Base-by-base conservation (phyloP, 73 alveolate species). In the Urostyla sp. region DNA sequence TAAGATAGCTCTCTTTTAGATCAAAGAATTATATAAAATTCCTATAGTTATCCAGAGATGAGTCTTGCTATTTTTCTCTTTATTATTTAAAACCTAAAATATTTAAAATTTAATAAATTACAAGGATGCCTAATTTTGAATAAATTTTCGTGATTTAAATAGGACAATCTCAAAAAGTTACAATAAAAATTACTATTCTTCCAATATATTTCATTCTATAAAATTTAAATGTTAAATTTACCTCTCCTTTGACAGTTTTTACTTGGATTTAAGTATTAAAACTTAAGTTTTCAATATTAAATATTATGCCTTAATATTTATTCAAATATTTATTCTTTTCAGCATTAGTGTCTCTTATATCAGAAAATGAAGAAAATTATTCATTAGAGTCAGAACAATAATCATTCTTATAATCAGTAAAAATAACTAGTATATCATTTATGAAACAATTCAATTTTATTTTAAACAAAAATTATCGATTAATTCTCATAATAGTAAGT, bases 11-110 rank as follows among this genome's bases (percentile, higher is more conserved):
- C n/a, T 79, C 45, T 54, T 81, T 58, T 20, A 67, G 40, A 18
- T 67, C 75, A 46, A 83, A 83, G 67, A 67, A 52, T 21, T 55
- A 37, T 66, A 73, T 56, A 49, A 83, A 83, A 53, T 67, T 18
- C 40, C 36, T 51, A 11, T 28, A 36, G 31, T 83, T 72, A 50
- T 83, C 87, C 36, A 72, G 58, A 7, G 86, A 55, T 10, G 34
- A 30, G 49, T 72, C 87, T 35, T 67, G 27, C 31, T 56, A 31
- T 21, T 36, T 45, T 16, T 51, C 67, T 48, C 91, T 52, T 20
- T 34, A 55, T 30, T 20, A 5, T 21, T 72, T 55, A 57, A 83
- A 83, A 31, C 76, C 80, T 80, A 46, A n/a, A 67, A 26, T 40
- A 7, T 20, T 27, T 11, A 16, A 15, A 1, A 2, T 0, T 34